These are phyloP conservation scores for Candida hungchunana DNA, from an alignment of 805 yeast species.

Conservation along the genomic window DNA sequence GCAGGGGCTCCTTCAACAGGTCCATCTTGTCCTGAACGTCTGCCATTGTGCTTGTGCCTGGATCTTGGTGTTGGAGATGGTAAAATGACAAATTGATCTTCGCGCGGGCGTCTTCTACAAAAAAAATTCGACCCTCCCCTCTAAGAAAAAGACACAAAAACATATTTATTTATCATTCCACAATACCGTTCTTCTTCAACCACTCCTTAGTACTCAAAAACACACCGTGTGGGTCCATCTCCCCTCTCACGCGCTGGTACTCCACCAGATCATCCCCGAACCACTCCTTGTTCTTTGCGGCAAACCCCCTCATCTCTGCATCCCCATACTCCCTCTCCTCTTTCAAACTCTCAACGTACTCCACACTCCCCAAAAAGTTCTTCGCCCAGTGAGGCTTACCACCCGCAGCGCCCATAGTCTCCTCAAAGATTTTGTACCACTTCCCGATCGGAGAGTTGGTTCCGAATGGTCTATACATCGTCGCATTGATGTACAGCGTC, in stretches of 20 bases:
- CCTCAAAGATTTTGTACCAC: constrained; percentile 86
- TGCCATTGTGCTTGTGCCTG: constrained; percentile 18
- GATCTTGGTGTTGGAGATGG: constrained; percentile 1
- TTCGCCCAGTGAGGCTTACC: constrained; percentile 99
- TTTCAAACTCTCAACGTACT: constrained; percentile 27
- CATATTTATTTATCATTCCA: no score
- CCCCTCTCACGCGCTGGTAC: constrained; percentile 60
- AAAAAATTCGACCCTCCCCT: no score
- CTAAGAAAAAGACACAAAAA: no score
- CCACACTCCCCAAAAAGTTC: constrained; percentile 68
- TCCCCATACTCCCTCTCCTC: constrained; percentile 41
- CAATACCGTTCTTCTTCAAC: constrained; percentile 76
- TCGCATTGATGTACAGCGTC: constrained; percentile 85
- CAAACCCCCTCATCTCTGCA: constrained; percentile 79
- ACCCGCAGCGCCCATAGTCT: constrained; percentile 66
- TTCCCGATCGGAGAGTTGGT: constrained; percentile 65
- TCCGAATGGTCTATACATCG: constrained; percentile 93
- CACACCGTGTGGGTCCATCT: constrained; percentile 77
- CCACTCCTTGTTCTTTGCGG: constrained; percentile 67
- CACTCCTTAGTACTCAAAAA: constrained; percentile 76
- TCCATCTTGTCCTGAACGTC: constrained; percentile 38
- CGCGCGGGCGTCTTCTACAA: not conserved
- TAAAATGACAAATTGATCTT: not conserved
- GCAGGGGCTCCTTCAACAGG: constrained; percentile 64
- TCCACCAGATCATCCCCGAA: constrained; percentile 63